phyloP scores from a whole-genome alignment of 2,329 filamentous ascomycete genomes.

The Phyllosticta capitalensis region DNA sequence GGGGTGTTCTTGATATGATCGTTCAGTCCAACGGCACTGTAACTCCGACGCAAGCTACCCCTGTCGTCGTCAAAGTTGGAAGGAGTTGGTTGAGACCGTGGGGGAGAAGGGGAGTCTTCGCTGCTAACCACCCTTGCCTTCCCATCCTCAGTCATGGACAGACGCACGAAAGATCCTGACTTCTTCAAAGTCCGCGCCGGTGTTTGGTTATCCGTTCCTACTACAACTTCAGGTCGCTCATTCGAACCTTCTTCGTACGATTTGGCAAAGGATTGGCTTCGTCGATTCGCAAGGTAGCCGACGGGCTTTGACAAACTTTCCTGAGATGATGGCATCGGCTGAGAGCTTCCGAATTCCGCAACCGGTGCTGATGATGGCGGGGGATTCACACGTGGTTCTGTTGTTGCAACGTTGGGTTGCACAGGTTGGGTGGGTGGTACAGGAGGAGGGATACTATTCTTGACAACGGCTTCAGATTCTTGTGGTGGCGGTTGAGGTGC shows the following conservation, averaged over 20 bases:
- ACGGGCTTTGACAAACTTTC: slow-evolving; percentile 22
- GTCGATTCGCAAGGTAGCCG: slow-evolving; percentile 37
- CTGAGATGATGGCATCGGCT: slow-evolving; percentile 23
- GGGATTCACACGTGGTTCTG: slow-evolving; percentile 18
- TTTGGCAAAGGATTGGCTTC: slow-evolving; percentile 33
- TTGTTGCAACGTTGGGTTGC: slow-evolving; percentile 6
- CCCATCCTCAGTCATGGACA: slow-evolving; percentile 79
- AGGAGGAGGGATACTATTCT: neutral
- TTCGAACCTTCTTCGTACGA: slow-evolving; percentile 19
- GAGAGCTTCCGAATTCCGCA: slow-evolving; percentile 22
- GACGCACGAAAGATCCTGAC: slow-evolving; percentile 51
- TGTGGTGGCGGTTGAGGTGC: neutral
- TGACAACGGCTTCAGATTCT: neutral
- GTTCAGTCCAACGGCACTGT: slow-evolving; percentile 49
- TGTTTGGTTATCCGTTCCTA: slow-evolving; percentile 20
- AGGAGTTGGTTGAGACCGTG: slow-evolving; percentile 42
- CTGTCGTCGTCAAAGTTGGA: slow-evolving; percentile 31
- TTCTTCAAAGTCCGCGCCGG: slow-evolving; percentile 29
- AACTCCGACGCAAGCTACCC: slow-evolving; percentile 58
- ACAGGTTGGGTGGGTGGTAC: neutral
- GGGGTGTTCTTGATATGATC: slow-evolving; percentile 24
- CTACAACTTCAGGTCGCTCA: neutral
- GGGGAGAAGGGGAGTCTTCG: slow-evolving; percentile 59
- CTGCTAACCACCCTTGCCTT: slow-evolving; percentile 75
- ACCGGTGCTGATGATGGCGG: slow-evolving; percentile 15